phyloP scores from a whole-genome alignment of 805 yeast species.

The Nematodospora valgi region DNA sequence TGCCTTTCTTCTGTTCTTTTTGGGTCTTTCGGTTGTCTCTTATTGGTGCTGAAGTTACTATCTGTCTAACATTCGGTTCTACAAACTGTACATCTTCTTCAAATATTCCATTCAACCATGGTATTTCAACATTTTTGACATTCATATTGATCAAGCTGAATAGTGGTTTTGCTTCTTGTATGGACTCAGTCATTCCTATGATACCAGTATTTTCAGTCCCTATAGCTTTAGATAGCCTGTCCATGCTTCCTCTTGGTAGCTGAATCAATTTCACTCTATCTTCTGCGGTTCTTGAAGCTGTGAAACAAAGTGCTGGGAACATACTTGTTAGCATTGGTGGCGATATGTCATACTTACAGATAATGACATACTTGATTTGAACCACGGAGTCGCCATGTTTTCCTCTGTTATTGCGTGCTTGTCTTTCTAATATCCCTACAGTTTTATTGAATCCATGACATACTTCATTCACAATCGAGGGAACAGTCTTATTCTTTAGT shows the following conservation, averaged over 20 bases:
- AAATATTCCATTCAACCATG: conserved; percentile 38
- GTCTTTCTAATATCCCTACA: conserved; percentile 43
- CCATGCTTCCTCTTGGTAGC: conserved; percentile 47
- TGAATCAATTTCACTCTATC: conserved; percentile 54
- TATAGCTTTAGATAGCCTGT: conserved; percentile 26
- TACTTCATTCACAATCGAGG: conserved; percentile 18
- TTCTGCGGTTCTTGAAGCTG: conserved; percentile 33
- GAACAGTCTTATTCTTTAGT: conserved; percentile 1
- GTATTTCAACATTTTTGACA: conserved; percentile 38
- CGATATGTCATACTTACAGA: conserved; percentile 54
- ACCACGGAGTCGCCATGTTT: conserved; percentile 3
- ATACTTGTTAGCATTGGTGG: conserved; percentile 52
- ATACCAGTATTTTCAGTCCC: conserved; percentile 27
- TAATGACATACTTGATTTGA: conserved; percentile 46
- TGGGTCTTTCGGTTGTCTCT: conserved; percentile 19
- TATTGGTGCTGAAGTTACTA: conserved; percentile 45
- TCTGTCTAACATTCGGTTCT: not conserved
- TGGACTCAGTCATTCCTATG: conserved; percentile 29
- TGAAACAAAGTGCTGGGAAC: conserved; percentile 53
- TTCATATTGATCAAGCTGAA: conserved; percentile 23
- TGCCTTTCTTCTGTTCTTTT: conserved; percentile 16
- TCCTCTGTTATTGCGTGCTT: conserved; percentile 22
- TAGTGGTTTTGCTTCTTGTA: conserved; percentile 25
- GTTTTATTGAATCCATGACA: conserved; percentile 56
- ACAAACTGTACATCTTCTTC: not conserved